phyloP scores from a whole-genome alignment of 495 filamentous ascomycete genomes.

The Mycothermus thermophilus region DNA sequence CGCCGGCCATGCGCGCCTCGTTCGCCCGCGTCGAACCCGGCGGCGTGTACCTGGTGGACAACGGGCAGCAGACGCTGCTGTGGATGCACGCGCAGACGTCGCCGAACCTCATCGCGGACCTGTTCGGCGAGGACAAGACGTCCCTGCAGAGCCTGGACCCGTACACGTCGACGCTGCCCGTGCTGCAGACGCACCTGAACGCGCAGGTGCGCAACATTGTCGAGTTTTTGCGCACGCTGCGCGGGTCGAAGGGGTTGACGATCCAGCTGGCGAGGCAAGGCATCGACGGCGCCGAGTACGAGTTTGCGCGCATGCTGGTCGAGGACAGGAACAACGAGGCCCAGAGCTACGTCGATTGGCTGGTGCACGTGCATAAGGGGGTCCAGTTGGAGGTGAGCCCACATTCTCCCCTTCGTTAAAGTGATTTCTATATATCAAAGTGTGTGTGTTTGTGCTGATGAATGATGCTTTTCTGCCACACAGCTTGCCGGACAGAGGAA shows the following conservation, averaged over 20 bases:
- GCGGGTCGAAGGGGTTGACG: conserved; percentile 76
- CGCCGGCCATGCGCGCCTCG: conserved; percentile 60
- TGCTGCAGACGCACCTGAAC: conserved; percentile 86
- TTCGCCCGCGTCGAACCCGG: conserved; percentile 86
- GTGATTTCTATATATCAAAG: background rate
- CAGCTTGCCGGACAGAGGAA: conserved; percentile 63
- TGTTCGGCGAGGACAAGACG: conserved; percentile 69
- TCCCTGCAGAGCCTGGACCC: conserved; percentile 66
- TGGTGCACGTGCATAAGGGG: conserved; percentile 86
- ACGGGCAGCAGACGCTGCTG: conserved; percentile 77
- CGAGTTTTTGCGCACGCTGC: conserved; percentile 65
- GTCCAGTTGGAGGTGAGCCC: conserved; percentile 71
- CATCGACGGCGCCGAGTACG: conserved; percentile 87
- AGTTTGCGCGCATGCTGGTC: conserved; percentile 80
- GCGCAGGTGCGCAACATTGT: conserved; percentile 89
- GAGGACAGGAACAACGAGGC: conserved; percentile 98
- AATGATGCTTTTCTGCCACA: background rate
- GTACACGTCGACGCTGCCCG: conserved; percentile 55
- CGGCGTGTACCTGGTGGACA: conserved; percentile 94
- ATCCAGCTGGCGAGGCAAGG: conserved; percentile 89
- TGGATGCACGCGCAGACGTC: conserved; percentile 76
- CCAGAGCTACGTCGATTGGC: conserved; percentile 95
- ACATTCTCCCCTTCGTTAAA: background rate
- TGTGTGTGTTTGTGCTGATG: background rate
- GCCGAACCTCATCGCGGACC: conserved; percentile 71